Conservation (phyloP, 2,329 filamentous ascomycete species). For the Gremmenia infestans region DNA sequence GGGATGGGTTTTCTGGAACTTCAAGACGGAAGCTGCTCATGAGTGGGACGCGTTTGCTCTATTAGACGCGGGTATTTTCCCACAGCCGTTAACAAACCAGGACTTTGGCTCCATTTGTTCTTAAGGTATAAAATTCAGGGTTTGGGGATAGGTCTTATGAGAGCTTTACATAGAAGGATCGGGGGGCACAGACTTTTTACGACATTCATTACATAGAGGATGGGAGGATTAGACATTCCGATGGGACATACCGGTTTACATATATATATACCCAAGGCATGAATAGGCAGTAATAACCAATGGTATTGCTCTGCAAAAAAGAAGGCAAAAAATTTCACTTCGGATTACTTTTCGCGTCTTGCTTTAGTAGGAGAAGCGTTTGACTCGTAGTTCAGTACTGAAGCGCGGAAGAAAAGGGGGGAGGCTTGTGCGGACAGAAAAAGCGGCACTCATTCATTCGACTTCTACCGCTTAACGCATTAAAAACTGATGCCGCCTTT, state of each 20-base stretch:
- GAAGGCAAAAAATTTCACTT: neutral
- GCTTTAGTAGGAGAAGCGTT: too few species aligned
- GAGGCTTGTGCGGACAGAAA: too few species aligned
- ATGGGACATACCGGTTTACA: neutral
- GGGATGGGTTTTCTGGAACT: constrained; percentile 56
- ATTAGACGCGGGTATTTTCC: constrained; percentile 47
- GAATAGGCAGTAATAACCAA: neutral
- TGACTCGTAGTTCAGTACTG: too few species aligned
- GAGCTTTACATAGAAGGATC: neutral
- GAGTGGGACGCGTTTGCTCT: constrained; percentile 50
- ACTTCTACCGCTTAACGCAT: too few species aligned
- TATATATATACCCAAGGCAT: neutral
- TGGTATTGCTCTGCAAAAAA: neutral
- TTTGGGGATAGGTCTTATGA: neutral
- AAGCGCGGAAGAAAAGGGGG: too few species aligned
- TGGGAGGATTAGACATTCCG: neutral
- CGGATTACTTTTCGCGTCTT: too few species aligned
- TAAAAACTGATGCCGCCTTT: too few species aligned
- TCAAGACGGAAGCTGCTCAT: constrained; percentile 48
- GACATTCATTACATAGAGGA: neutral
- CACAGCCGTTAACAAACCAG: constrained; percentile 35
- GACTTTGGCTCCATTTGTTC: constrained; percentile 22
- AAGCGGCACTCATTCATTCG: too few species aligned
- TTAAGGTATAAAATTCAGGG: neutral
- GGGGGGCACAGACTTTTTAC: neutral